These are phyloP conservation scores for Bipolaris victoriae DNA, from an alignment of 2,329 filamentous ascomycete species.

Conservation along the genomic window DNA sequence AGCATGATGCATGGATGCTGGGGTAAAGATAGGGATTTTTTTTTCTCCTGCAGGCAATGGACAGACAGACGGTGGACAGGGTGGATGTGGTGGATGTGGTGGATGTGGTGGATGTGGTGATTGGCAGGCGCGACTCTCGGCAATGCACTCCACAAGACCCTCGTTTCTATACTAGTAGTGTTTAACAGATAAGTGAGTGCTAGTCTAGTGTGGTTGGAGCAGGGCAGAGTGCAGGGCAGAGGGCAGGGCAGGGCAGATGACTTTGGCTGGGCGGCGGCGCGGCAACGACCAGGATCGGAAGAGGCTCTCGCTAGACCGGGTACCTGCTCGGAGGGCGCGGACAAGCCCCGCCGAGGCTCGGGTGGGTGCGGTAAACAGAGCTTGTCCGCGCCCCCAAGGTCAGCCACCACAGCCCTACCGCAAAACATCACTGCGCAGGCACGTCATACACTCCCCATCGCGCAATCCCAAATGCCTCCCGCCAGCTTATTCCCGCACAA, in stretches of 20 bases:
- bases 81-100: too few species aligned
- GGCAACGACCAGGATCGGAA: slow-evolving; percentile 27
- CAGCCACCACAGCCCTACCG: slow-evolving; percentile 4
- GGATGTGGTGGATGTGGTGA: not conserved
- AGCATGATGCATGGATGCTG: not conserved
- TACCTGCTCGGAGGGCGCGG: slow-evolving; percentile 23
- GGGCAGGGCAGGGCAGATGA: slow-evolving; percentile 2
- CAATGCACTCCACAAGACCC: slow-evolving; percentile 16
- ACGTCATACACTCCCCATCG: slow-evolving; percentile 14
- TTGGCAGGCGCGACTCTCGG: slow-evolving; percentile 19
- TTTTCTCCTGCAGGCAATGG: slow-evolving; percentile 1
- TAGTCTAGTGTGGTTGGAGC: too few species aligned
- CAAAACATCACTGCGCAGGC: slow-evolving; percentile 13
- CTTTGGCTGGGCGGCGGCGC: slow-evolving; percentile 21
- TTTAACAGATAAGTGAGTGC: not conserved
- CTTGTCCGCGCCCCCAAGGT: slow-evolving; percentile 26
- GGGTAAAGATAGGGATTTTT: slow-evolving; percentile 2
- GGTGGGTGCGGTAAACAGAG: slow-evolving; percentile 27
- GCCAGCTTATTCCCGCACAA: not conserved
- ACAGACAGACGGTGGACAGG: not conserved
- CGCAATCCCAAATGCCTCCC: not conserved
- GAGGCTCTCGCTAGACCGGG: slow-evolving; percentile 9
- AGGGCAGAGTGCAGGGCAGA: not conserved
- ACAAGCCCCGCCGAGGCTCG: slow-evolving; percentile 28
- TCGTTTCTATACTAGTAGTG: not conserved